Base-by-base conservation (phyloP, 2,329 filamentous ascomycete genomes). In the Sclerotinia minor region DNA sequence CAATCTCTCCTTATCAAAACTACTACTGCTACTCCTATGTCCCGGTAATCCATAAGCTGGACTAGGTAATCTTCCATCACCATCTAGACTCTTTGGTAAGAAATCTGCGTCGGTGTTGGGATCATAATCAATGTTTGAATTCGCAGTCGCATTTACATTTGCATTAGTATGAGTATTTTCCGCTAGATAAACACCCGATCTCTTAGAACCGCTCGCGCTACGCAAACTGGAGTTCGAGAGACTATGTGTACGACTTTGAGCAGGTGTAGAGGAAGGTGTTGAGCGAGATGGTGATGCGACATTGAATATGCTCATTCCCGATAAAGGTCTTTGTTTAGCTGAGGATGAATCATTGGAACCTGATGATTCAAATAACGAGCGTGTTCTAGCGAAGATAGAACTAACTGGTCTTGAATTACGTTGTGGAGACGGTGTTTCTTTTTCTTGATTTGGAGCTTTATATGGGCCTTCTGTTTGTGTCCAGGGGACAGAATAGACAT, bases 341-440 rank as follows among this genome's bases (percentile, higher is more conserved):
- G 45, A 13, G 61, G 67, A 21, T 67, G 59, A 13, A 66, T 55
- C 17, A 55, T 45, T 49, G 64, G 38, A 21, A 55, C 64, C 26
- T 50, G 64, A 63, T 13, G 70, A 66, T 67, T 76, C 73, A 26
- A 76, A 76, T 1, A 76, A 67, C 9, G 71, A 73, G 32, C 73
- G 73, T 1, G 73, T 75, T 65, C 71, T 74, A 21, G 72, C 70
- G 58, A 75, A 75, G 49, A 75, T 69, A 24, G 64, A 70, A 26
- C 59, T 71, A 19, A 64, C 57, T n/a, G 70, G 68, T 35, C 66
- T 58, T 49, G 47, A 9, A 24, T 63, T 67, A 32, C 57, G 55
- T 52, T 60, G 49, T 45, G 57, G 49, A 7, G 24, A 44, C n/a
- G 35, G 5, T 19, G 17, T 53, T 32, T 64, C 49, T 24, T 65